Evolutionary conservation across 371 early-diverging fungal species (phyloP).

Genomic region (Zychaea mexicana): DNA sequence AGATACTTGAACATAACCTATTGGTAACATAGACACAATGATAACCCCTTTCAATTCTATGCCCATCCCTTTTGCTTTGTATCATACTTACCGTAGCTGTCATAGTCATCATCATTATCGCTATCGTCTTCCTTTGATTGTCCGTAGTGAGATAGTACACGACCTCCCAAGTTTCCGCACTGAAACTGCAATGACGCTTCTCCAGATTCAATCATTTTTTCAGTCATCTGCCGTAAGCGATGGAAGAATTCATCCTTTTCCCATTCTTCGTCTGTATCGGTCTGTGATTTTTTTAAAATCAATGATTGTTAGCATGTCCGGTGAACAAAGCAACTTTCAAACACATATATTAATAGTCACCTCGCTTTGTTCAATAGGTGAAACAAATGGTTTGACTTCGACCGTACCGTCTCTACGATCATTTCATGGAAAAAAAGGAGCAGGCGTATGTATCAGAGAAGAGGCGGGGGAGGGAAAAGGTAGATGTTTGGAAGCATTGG

Average conservation of each 20-base stretch:
- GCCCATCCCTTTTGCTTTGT: no score
- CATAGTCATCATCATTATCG: not conserved
- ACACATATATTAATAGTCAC: not conserved
- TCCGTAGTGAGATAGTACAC: slow-evolving; percentile 37
- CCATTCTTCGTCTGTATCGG: slow-evolving; percentile 33
- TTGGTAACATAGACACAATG: no score
- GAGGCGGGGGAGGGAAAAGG: not conserved
- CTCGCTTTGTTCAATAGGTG: not conserved
- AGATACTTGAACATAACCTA: no score
- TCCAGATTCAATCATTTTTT: slow-evolving; percentile 41
- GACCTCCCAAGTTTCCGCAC: slow-evolving; percentile 39
- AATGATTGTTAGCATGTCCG: no score
- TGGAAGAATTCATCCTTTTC: slow-evolving; percentile 47
- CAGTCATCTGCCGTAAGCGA: slow-evolving; percentile 38
- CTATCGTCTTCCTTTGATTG: not conserved
- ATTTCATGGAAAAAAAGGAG: no score
- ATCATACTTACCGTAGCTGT: no score
- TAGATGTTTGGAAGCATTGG: not conserved
- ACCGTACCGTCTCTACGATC: not conserved
- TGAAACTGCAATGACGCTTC: slow-evolving; percentile 43
- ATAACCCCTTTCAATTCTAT: no score
- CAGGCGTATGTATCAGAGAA: not conserved
- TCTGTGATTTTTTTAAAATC: not conserved
- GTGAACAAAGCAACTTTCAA: not conserved
- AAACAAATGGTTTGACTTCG: slow-evolving; percentile 2